Evolutionary conservation across 805 yeast species (phyloP).

Genomic region (Nakazawaea ambrosiae): DNA sequence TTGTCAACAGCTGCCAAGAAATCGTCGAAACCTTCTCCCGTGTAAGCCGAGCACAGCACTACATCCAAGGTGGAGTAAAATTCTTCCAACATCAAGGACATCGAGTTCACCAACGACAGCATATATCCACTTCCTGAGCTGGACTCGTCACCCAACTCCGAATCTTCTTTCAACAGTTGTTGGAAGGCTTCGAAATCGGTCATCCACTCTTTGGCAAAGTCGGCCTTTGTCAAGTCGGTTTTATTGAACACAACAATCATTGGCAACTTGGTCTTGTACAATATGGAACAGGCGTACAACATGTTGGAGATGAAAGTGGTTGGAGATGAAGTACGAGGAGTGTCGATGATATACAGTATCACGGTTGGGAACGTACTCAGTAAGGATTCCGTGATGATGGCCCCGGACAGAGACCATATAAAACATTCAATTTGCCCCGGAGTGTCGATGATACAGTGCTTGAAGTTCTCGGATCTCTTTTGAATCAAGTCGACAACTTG

Average conservation of each 20-base stretch:
- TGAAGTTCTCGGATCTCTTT: conserved; percentile 52
- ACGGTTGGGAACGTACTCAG: conserved; percentile 95
- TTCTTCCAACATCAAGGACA: conserved; percentile 94
- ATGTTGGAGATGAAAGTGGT: conserved; percentile 97
- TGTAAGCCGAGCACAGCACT: conserved; percentile 85
- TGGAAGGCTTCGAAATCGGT: conserved; percentile 91
- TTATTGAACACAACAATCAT: conserved; percentile 96
- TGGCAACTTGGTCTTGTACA: conserved; percentile 93
- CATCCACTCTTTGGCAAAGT: conserved; percentile 96
- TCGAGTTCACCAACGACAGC: conserved; percentile 88
- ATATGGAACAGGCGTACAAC: conserved; percentile 96
- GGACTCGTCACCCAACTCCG: conserved; percentile 57
- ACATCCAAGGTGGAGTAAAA: conserved; percentile 90
- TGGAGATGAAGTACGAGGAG: conserved; percentile 91
- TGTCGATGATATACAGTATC: conserved; percentile 91
- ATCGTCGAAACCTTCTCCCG: conserved; percentile 93
- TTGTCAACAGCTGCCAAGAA: conserved; percentile 78
- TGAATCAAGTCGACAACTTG: conserved; percentile 86
- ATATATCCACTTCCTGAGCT: conserved; percentile 76
- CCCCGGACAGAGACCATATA: conserved; percentile 97
- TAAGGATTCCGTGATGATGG: conserved; percentile 93
- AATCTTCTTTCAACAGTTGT: conserved; percentile 59
- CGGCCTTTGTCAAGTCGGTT: conserved; percentile 80
- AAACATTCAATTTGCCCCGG: conserved; percentile 99
- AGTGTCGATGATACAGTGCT: conserved; percentile 85